Conservation (phyloP, 2,329 filamentous ascomycete species). For the Gliomastix tumulicola region DNA sequence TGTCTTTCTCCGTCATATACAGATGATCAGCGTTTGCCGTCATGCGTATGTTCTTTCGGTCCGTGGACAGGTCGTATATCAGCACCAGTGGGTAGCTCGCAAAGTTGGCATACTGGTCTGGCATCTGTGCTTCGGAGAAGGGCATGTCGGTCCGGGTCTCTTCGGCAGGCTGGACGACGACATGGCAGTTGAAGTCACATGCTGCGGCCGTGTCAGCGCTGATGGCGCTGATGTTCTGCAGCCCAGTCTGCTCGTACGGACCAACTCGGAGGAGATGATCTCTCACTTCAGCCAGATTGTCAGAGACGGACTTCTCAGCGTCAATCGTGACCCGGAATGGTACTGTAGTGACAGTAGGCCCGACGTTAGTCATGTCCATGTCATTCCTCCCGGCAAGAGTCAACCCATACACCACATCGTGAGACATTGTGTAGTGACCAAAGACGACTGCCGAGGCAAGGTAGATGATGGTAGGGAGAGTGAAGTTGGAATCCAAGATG, state of each 20-base stretch:
- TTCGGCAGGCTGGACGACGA: conserved; percentile 4
- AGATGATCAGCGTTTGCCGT: too few relatives aligned
- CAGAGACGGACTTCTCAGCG: too few relatives aligned
- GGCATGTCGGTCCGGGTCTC: too few relatives aligned
- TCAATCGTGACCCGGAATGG: neutral
- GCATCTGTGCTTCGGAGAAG: too few relatives aligned
- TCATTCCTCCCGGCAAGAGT: neutral
- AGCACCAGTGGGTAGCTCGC: too few relatives aligned
- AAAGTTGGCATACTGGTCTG: too few relatives aligned
- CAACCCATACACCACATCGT: neutral
- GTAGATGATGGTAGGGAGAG: neutral
- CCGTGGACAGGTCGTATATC: too few relatives aligned
- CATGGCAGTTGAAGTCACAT: conserved; percentile 8
- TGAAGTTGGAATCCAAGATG: neutral
- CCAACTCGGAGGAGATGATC: too few relatives aligned
- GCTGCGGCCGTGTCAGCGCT: conserved; percentile 4
- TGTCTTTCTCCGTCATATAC: neutral
- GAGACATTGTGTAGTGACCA: neutral
- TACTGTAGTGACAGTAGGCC: neutral
- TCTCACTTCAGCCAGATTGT: too few relatives aligned
- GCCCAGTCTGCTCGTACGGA: conserved; percentile 8
- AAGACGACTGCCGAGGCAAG: neutral
- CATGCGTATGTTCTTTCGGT: too few relatives aligned
- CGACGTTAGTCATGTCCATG: neutral
- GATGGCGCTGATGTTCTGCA: conserved; percentile 9